Evolutionary conservation across 176 grass and related monocot genomes (phyloP).

Genomic region (Cocos nucifera): DNA sequence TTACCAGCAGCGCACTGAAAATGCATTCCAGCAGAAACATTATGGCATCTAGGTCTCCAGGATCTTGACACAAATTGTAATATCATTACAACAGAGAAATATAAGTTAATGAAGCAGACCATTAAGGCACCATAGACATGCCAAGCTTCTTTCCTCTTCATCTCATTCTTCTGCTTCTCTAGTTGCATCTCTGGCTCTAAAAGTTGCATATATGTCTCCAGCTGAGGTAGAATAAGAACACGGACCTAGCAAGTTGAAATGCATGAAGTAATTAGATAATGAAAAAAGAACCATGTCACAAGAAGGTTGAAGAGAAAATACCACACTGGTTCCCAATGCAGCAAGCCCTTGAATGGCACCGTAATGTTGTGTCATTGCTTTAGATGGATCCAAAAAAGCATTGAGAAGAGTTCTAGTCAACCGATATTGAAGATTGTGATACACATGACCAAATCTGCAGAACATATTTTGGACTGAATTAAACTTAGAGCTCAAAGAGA

Average conservation of each 20-base stretch:
- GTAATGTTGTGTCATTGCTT: constrained; percentile 94
- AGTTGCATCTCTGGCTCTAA: constrained; percentile 82
- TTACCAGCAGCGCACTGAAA: constrained; percentile 79
- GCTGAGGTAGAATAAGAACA: constrained; percentile 76
- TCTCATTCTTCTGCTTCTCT: constrained; percentile 88
- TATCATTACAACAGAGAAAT: neutral
- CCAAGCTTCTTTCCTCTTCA: constrained; percentile 95
- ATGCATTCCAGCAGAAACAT: constrained; percentile 7
- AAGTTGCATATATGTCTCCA: constrained; percentile 77
- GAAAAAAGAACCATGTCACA: constrained; percentile 10
- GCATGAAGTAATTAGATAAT: constrained; percentile 9
- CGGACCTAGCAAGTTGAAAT: constrained; percentile 41
- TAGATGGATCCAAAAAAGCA: constrained; percentile 81
- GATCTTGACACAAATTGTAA: too few relatives aligned
- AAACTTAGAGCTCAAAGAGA: constrained; percentile 1
- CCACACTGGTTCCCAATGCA: constrained; percentile 62
- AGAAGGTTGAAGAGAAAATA: constrained; percentile 22
- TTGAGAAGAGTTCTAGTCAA: constrained; percentile 61
- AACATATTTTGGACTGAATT: neutral
- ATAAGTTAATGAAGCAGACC: constrained; percentile 32
- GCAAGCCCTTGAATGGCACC: constrained; percentile 88
- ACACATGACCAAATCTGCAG: constrained; percentile 72
- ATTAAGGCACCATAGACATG: constrained; percentile 77
- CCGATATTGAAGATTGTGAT: constrained; percentile 75
- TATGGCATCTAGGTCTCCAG: too few relatives aligned